Evolutionary conservation across 2,329 filamentous ascomycete genomes (phyloP).

Genomic region (Claviceps pusilla): DNA sequence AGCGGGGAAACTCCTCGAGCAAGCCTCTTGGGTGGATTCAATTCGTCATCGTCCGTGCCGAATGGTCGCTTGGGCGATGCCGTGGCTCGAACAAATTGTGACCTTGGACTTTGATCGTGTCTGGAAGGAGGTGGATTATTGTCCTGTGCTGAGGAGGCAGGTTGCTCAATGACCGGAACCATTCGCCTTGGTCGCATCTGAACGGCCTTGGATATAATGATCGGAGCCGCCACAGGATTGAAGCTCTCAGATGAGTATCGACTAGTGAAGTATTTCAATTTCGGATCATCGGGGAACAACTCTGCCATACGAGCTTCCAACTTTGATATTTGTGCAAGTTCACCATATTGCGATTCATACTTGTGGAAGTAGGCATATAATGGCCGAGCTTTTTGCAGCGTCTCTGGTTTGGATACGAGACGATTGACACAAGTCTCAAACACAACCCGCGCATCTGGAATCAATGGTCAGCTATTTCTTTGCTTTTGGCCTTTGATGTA

Average conservation of each 20-base stretch:
- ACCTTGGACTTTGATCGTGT: conserved; percentile 30
- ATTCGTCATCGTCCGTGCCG: conserved; percentile 54
- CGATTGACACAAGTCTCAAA: conserved; percentile 88
- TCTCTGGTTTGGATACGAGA: conserved; percentile 62
- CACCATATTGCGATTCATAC: conserved; percentile 88
- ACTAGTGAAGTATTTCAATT: conserved; percentile 57
- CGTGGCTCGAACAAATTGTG: conserved; percentile 30
- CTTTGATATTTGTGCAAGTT: conserved; percentile 78
- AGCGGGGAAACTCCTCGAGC: conserved; percentile 81
- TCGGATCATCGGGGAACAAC: conserved; percentile 79
- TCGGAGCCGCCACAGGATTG: conserved; percentile 65
- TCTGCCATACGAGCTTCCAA: conserved; percentile 86
- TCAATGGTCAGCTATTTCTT: conserved; percentile 8
- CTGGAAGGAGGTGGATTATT: conserved; percentile 25
- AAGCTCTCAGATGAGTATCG: conserved; percentile 60
- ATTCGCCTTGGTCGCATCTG: conserved; percentile 56
- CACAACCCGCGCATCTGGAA: conserved; percentile 73
- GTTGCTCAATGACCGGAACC: conserved; percentile 40
- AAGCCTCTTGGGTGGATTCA: conserved; percentile 68
- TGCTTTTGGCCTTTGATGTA: not conserved
- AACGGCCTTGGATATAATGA: conserved; percentile 65
- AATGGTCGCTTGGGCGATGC: conserved; percentile 49
- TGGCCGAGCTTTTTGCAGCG: conserved; percentile 59
- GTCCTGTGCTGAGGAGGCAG: conserved; percentile 27
- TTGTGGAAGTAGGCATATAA: conserved; percentile 88